phyloP scores from a whole-genome alignment of 805 yeast genomes.

The Kodamaea neixiangensis region DNA sequence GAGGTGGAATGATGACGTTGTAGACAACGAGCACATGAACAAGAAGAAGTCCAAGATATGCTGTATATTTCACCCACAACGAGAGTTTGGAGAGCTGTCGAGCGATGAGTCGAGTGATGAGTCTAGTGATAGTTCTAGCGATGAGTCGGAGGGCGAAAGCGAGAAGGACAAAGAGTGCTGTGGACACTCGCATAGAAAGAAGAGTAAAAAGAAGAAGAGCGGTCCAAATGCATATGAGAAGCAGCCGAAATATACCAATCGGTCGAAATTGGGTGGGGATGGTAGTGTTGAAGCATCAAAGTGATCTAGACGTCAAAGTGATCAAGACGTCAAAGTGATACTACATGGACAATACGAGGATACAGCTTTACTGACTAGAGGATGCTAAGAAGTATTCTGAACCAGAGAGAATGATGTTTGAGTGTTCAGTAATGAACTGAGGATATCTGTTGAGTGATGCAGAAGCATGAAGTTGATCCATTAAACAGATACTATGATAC shows the following conservation, averaged over 20 bases:
- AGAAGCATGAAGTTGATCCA: no score
- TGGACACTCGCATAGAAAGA: slow-evolving; percentile 24
- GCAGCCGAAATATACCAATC: slow-evolving; percentile 64
- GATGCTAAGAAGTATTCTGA: no score
- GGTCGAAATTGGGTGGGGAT: slow-evolving; percentile 5
- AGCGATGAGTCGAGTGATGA: slow-evolving; percentile 30
- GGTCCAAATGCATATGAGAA: slow-evolving; percentile 84
- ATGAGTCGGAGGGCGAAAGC: slow-evolving; percentile 54
- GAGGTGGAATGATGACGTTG: slow-evolving; percentile 80
- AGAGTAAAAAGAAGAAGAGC: slow-evolving; percentile 27
- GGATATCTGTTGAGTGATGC: no score
- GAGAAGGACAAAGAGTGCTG: slow-evolving; percentile 34
- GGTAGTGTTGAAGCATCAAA: background rate
- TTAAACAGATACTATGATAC: no score
- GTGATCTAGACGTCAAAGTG: no score
- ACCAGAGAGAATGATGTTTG: no score
- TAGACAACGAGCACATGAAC: slow-evolving; percentile 88
- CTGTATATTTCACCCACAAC: slow-evolving; percentile 81
- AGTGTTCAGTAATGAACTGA: no score
- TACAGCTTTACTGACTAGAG: no score
- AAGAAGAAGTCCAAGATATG: slow-evolving; percentile 91
- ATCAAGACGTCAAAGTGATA: no score
- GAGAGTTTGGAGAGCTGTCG: slow-evolving; percentile 51
- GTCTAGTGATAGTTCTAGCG: slow-evolving; percentile 23
- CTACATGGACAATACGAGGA: no score